These are phyloP conservation scores for Tolypocladium tundrense DNA, from an alignment of 2,329 filamentous ascomycete species.

Conservation along the genomic window DNA sequence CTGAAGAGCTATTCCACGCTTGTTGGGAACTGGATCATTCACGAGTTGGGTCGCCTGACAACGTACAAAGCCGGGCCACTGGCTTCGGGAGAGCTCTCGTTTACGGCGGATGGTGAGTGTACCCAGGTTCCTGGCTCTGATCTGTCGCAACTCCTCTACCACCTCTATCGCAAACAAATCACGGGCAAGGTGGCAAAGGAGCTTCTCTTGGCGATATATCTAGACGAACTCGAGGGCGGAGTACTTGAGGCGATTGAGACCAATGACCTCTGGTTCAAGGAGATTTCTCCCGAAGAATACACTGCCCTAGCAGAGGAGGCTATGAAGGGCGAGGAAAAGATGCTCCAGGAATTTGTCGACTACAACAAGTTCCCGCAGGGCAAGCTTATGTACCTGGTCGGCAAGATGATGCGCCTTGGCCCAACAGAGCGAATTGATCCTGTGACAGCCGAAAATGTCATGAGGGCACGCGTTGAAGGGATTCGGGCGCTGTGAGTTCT, in stretches of 20 bases:
- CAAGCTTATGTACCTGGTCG: constrained; percentile 51
- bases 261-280: constrained; percentile 43
- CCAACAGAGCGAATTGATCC: constrained; percentile 46
- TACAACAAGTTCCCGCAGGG: constrained; percentile 40
- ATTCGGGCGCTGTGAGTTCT: constrained; percentile 1
- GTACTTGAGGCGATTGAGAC: constrained; percentile 34
- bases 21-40: constrained; percentile 58
- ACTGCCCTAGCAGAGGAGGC: constrained; percentile 31
- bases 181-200: constrained; percentile 49
- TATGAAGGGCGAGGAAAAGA: constrained; percentile 33
- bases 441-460: constrained; percentile 34
- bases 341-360: constrained; percentile 33
- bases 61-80: constrained; percentile 57
- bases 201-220: constrained; percentile 41
- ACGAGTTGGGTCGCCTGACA: constrained; percentile 62
- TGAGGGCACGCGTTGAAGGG: constrained; percentile 24
- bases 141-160: constrained; percentile 40
- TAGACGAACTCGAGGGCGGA: constrained; percentile 31
- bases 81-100: constrained; percentile 38
- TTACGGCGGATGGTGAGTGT: constrained; percentile 37
- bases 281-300: constrained; percentile 39
- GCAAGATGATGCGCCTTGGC: constrained; percentile 46
- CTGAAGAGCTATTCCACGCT: constrained; percentile 32
- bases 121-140: constrained; percentile 32
- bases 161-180: constrained; percentile 38